Evolutionary conservation across 2,329 filamentous ascomycete species (phyloP).

Genomic region (Pseudogymnoascus sp.): DNA sequence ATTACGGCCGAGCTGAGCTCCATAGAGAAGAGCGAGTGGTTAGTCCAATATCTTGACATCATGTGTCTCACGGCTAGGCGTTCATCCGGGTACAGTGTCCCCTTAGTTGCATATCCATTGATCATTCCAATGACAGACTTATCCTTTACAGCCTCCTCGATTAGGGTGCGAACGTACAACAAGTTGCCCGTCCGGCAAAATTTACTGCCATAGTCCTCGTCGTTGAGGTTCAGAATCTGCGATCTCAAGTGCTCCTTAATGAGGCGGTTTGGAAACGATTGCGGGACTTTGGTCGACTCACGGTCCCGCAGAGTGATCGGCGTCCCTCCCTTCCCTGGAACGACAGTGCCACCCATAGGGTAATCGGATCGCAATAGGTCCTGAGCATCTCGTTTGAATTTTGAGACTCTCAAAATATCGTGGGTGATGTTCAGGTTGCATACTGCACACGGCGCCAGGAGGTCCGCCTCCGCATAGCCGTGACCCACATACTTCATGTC

Average conservation of each 20-base stretch:
- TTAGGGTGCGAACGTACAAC: constrained; percentile 39
- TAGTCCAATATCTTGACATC: constrained; percentile 65
- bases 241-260: constrained; percentile 39
- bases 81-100: constrained; percentile 22
- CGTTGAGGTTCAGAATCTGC: constrained; percentile 32
- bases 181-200: not conserved
- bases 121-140: constrained; percentile 32
- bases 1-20: constrained; percentile 58
- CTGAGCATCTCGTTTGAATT: constrained; percentile 50
- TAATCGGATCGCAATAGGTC: constrained; percentile 36
- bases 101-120: constrained; percentile 25
- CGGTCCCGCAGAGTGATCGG: constrained; percentile 31
- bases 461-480: constrained; percentile 53
- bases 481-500: constrained; percentile 34
- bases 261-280: constrained; percentile 50
- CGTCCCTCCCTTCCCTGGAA: constrained; percentile 44
- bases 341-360: constrained; percentile 61
- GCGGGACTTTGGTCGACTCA: constrained; percentile 17
- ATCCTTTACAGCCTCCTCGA: constrained; percentile 40
- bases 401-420: constrained; percentile 50
- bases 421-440: constrained; percentile 47
- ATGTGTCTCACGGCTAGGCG: constrained; percentile 50
- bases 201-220: not conserved
- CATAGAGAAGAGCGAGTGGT: constrained; percentile 54
- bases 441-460: constrained; percentile 39